Conservation (phyloP, 768 basidiomycete species). For the Solioccasus polychromus region DNA sequence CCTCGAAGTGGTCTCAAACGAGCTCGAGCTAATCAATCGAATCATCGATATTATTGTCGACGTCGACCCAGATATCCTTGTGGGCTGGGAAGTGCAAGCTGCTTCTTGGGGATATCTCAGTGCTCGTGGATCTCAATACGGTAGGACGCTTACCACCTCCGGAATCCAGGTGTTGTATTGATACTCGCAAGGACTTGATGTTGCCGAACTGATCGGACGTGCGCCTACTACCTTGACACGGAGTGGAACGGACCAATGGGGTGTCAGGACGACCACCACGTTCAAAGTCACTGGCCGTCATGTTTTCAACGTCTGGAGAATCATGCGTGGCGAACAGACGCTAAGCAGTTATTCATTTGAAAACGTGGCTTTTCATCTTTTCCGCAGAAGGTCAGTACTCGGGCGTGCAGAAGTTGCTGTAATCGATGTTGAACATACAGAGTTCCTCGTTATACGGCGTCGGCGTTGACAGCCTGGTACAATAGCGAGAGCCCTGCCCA, state of each 20-base stretch:
- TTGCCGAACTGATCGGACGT: slow-evolving; percentile 72
- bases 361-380: slow-evolving; percentile 79
- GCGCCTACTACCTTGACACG: slow-evolving; percentile 48
- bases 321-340: slow-evolving; percentile 82
- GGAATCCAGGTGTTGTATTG: slow-evolving; percentile 2
- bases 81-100: slow-evolving; percentile 89
- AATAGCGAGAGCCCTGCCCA: slow-evolving; percentile 56
- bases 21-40: slow-evolving; percentile 79
- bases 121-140: slow-evolving; percentile 59
- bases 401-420: background rate
- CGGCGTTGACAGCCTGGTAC: slow-evolving; percentile 69
- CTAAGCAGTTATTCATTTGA: slow-evolving; percentile 85
- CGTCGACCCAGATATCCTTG: slow-evolving; percentile 87
- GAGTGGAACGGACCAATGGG: slow-evolving; percentile 63
- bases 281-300: slow-evolving; percentile 87
- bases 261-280: slow-evolving; percentile 67
- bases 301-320: slow-evolving; percentile 88
- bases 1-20: slow-evolving; percentile 56
- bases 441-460: slow-evolving; percentile 68
- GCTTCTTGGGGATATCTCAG: slow-evolving; percentile 89
- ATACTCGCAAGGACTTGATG: slow-evolving; percentile 58
- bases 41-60: slow-evolving; percentile 70
- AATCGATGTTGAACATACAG: slow-evolving; percentile 37
- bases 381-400: slow-evolving; percentile 62
- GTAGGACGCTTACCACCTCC: slow-evolving; percentile 33